Conservation (phyloP, 2,329 filamentous ascomycete genomes). For the Aspergillus persii region DNA sequence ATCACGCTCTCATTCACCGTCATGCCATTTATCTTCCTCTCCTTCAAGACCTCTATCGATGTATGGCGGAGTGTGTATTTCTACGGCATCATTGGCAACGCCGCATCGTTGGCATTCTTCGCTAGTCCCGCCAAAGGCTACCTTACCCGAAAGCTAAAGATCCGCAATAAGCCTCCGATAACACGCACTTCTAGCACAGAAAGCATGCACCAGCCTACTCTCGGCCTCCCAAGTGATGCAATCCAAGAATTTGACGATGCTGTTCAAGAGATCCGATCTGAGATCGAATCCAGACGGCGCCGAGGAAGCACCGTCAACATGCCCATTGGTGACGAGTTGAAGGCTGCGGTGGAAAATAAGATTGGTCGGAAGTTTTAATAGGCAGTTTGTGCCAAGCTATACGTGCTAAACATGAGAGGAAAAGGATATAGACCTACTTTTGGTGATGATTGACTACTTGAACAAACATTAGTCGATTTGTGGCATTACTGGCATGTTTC, state of each 20-base stretch:
- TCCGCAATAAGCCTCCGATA: conserved; percentile 45
- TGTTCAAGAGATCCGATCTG: conserved; percentile 68
- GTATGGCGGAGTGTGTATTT: conserved; percentile 89
- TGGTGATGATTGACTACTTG: background rate
- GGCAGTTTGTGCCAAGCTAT: background rate
- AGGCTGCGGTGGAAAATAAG: conserved; percentile 51
- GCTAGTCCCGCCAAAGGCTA: conserved; percentile 69
- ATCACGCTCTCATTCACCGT: conserved; percentile 78
- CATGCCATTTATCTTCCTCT: conserved; percentile 80
- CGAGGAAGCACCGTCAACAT: conserved; percentile 46
- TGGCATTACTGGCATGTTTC: background rate
- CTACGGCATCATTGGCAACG: conserved; percentile 71
- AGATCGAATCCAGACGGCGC: conserved; percentile 63
- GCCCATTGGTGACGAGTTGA: conserved; percentile 51
- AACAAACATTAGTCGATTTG: no score
- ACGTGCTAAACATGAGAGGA: background rate
- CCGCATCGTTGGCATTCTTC: conserved; percentile 69
- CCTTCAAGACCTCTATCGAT: conserved; percentile 65
- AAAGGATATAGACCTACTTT: background rate
- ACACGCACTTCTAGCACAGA: conserved; percentile 57
- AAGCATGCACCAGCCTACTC: conserved; percentile 60
- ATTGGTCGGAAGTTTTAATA: conserved; percentile 47
- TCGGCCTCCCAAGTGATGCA: conserved; percentile 77
- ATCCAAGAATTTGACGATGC: conserved; percentile 74
- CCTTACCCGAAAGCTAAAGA: conserved; percentile 59